A percentile compares a stretch with the other conserved stretches of the same genome.
phyloP scores from a whole-genome alignment of 2,329 filamentous ascomycete species.

The Corinectria fuckeliana region DNA sequence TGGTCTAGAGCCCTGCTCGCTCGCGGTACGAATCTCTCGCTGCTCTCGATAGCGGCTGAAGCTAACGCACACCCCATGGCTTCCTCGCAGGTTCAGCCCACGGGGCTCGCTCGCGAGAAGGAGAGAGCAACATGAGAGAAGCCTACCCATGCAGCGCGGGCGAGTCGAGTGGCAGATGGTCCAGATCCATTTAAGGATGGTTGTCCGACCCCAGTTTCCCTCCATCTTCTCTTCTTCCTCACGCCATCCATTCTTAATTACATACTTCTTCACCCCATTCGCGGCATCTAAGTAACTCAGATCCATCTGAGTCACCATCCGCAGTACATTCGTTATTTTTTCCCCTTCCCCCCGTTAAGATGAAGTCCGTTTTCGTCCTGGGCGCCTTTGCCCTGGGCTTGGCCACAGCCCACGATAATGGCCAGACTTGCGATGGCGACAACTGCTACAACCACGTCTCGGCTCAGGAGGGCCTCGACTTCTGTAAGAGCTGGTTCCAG shows the following conservation, averaged over 20 bases:
- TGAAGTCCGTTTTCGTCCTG: constrained; percentile 44
- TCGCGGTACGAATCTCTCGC: neutral
- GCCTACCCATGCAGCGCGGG: neutral
- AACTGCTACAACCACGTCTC: constrained; percentile 47
- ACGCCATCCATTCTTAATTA: constrained; percentile 29
- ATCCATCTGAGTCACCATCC: constrained; percentile 26
- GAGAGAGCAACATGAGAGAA: constrained; percentile 9
- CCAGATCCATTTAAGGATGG: constrained; percentile 33
- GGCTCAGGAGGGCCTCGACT: neutral
- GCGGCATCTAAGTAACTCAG: constrained; percentile 33
- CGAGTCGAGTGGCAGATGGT: constrained; percentile 2
- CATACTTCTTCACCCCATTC: constrained; percentile 11
- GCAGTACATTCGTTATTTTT: constrained; percentile 38
- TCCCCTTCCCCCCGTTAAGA: constrained; percentile 35
- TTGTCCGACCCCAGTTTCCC: constrained; percentile 12
- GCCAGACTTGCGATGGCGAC: constrained; percentile 38
- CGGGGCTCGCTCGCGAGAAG: neutral
- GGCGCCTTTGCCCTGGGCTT: constrained; percentile 42
- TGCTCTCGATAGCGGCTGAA: constrained; percentile 26
- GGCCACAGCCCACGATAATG: constrained; percentile 37
- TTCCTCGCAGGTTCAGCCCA: neutral
- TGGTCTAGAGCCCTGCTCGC: neutral
- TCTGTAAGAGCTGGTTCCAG: neutral
- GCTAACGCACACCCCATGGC: constrained; percentile 25
- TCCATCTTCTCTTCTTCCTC: constrained; percentile 8